Evolutionary conservation across 2,329 filamentous ascomycete species (phyloP), one percentile per base, ranked within the genome.

Genomic region (Cryphonectria parasitica): DNA sequence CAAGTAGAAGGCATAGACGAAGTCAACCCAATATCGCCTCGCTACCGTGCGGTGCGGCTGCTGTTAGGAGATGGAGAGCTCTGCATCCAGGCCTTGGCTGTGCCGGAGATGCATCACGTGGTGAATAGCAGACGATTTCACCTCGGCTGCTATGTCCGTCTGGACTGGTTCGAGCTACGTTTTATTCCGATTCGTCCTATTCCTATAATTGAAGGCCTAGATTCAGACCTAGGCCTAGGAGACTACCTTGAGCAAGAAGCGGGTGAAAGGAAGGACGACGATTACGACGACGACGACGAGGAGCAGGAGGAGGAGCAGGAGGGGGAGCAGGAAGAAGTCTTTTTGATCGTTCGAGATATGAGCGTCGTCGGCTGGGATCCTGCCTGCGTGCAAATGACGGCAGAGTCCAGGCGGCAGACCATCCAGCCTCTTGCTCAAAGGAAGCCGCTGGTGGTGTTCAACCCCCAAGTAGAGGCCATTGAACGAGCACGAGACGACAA

Each of bases 71-170:
- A 89, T 73, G 86, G 86, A 1, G 80, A 84, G 74, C 76, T 87
- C 3, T 88, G 84, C 73, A 81, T 89, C n/a, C 86, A 89, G 75
- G 85, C 85, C 0, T 76, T 89, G 10, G 76, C 88, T 58, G 77
- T 78, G 8, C 77, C 81, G 1, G 81, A 81, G 63, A 80, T 85
- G 77, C 85, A 88, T 66, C 79, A 81, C 4, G 81, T 86, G n/a
- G 79, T 87, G 11, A 81, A 86, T 56, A 76, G 75, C 0, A 82
- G 81, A 2, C 80, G 83, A n/a, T 74, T 88, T 49, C 78, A 77
- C 4, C 78, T 84, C 15, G 87, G 87, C 1, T 82, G 82, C 58
- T 87, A 87, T 74, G 81, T 88, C 31, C 81, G 80, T 52, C 74
- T 86, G n/a, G 80, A 84, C 39, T 74, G 76, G 11, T 84, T 85